phyloP scores from a whole-genome alignment of 2,329 filamentous ascomycete genomes.

The Anisogramma anomala region DNA sequence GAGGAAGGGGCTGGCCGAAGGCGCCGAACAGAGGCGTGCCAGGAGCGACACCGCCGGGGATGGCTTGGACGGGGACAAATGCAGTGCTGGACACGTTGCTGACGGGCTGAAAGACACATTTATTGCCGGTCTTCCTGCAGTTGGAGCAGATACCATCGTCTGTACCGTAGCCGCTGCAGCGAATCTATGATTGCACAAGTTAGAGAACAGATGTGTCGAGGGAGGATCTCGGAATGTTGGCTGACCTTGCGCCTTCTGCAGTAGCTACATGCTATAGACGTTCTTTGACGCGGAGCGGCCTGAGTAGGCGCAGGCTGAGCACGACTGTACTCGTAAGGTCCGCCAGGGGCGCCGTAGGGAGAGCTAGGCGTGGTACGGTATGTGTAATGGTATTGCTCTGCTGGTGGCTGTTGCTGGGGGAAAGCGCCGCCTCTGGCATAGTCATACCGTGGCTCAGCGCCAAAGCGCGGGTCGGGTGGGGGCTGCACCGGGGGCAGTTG shows the following conservation, averaged over 20 bases:
- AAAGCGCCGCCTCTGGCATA: slow-evolving; percentile 7
- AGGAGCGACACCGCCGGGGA: slow-evolving; percentile 45
- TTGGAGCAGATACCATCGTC: slow-evolving; percentile 49
- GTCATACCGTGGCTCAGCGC: slow-evolving; percentile 16
- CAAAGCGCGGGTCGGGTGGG: slow-evolving; percentile 11
- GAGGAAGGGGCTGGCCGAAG: slow-evolving; percentile 42
- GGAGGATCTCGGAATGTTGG: not conserved
- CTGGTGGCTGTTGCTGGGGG: slow-evolving; percentile 8
- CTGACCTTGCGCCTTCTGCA: slow-evolving; percentile 50
- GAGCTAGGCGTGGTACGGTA: slow-evolving; percentile 26
- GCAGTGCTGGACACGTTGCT: slow-evolving; percentile 44
- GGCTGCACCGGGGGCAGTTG: slow-evolving; percentile 17
- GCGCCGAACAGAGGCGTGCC: slow-evolving; percentile 46
- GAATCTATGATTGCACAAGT: slow-evolving; percentile 32
- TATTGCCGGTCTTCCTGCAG: slow-evolving; percentile 50
- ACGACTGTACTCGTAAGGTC: slow-evolving; percentile 22
- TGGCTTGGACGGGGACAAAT: slow-evolving; percentile 47
- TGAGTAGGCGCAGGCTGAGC: slow-evolving; percentile 31
- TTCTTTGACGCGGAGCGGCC: slow-evolving; percentile 45
- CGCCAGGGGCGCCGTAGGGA: slow-evolving; percentile 20
- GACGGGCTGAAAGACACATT: slow-evolving; percentile 50
- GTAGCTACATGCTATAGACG: slow-evolving; percentile 49
- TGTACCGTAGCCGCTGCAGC: slow-evolving; percentile 48
- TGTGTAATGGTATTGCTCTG: slow-evolving; percentile 16
- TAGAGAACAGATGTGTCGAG: not conserved